Evolutionary conservation across 257 asterid genomes (phyloP), one percentile per base, ranked within the genome.

Genomic region (Jasminum sambac): DNA sequence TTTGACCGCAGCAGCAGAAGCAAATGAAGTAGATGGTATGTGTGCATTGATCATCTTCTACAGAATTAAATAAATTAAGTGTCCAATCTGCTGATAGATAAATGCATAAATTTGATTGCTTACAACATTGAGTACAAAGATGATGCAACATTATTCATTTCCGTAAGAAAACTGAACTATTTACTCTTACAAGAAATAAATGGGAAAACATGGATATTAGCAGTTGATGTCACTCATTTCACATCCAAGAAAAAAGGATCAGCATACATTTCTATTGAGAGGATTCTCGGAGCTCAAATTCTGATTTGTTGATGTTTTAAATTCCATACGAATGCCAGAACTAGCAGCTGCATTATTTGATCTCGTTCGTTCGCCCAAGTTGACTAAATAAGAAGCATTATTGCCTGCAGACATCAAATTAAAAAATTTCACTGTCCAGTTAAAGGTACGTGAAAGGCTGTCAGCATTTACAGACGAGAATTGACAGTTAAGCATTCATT

Each of bases 231-330:
- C 34, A 43, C 65, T 46, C 17, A 19, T 42, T 52, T 44, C 37
- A 36, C 68, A 38, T 66, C 50, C 61, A 57, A 50, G 39, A 55
- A 79, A 13, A 19, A 62, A 21, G 40, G 66, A 23, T 26, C 19
- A 21, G 77, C 96, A 70, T 77, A 94, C 99, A 79, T 86, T 89
- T 83, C 81, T 84, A 42, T 87, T 96, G 38, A 83, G 84, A 50
- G 81, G 87, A 74, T 72, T 88, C 74, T 83, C 86, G 24, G 89
- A 87, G 38, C 82, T 34, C 62, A 75, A 77, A 79, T 84, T 88
- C 77, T 88, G 86, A 69, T 76, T 87, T 66, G 88, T 44, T 13
- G 96, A 94, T 1, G 96, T 73, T 81, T 87, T 89, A 58, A 94
- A 89, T 72, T 91, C 96, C 86, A 88, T 41, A 50, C 88, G 91